These are phyloP conservation scores for Galerina marginata DNA, from an alignment of 768 basidiomycete genomes.

Conservation along the genomic window DNA sequence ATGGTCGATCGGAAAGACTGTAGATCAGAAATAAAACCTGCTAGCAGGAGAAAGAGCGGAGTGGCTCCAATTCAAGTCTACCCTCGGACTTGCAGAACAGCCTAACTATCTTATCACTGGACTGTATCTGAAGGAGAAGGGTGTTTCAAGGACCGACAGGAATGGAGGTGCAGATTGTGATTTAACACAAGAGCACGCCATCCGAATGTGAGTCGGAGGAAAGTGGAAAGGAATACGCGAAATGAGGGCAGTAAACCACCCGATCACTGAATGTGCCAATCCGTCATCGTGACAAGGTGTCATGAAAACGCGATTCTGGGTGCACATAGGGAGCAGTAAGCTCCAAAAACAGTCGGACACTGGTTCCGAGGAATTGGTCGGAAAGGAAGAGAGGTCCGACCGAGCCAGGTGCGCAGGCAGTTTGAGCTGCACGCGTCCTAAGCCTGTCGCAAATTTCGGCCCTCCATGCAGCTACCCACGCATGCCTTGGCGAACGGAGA, in stretches of 20 bases:
- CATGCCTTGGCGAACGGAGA: neutral
- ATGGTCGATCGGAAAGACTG: no score
- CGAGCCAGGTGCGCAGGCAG: constrained; percentile 10
- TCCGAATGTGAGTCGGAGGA: neutral
- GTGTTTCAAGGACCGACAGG: no score
- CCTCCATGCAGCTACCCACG: neutral
- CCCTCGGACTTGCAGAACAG: neutral
- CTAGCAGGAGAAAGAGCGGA: neutral
- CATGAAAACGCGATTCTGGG: neutral
- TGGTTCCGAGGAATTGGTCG: constrained; percentile 12
- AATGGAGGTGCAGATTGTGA: no score
- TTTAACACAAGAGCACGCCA: neutral
- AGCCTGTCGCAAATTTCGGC: neutral
- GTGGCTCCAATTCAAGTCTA: neutral
- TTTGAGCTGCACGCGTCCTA: constrained; percentile 7
- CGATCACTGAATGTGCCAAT: neutral
- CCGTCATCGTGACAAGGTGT: neutral
- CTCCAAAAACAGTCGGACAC: constrained; percentile 1
- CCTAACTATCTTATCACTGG: neutral
- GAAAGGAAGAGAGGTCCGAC: neutral
- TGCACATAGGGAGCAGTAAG: constrained; percentile 1
- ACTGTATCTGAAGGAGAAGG: neutral
- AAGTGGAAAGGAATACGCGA: neutral
- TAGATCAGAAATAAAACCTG: neutral
- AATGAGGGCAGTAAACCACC: no score